A percentile compares a stretch with the other conserved stretches of the same genome.
phyloP scores from a whole-genome alignment of 176 grass and related monocot genomes.

The Carex scoparia region DNA sequence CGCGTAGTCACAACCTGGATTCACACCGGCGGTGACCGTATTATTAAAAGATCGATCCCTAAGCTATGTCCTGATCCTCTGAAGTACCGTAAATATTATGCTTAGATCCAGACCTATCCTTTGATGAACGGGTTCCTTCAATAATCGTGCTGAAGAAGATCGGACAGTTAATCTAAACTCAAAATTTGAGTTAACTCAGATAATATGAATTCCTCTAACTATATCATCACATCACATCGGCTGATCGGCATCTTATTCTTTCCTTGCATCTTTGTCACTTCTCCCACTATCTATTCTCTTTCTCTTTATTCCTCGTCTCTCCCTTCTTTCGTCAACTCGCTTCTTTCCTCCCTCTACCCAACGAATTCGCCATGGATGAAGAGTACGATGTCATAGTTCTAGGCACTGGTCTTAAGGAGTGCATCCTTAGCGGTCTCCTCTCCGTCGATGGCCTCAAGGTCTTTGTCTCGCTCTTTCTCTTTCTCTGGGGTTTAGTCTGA shows the following conservation, averaged over 20 bases:
- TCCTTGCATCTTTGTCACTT: not conserved
- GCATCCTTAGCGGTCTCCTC: slow-evolving; percentile 95
- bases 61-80: too few species aligned
- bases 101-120: too few species aligned
- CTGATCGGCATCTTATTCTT: slow-evolving; percentile 17
- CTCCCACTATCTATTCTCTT: not conserved
- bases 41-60: not conserved
- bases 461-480: not conserved
- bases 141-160: too few species aligned
- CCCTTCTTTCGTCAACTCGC: not conserved
- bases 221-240: not conserved
- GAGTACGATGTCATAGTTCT: slow-evolving; percentile 96
- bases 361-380: slow-evolving; percentile 60
- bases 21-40: slow-evolving; percentile 9
- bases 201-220: not conserved
- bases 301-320: slow-evolving; percentile 14
- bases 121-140: too few species aligned
- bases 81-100: too few species aligned
- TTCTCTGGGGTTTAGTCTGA: not conserved
- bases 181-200: too few species aligned
- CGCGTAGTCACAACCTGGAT: not conserved
- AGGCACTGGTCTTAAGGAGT: slow-evolving; percentile 93
- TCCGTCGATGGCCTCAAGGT: slow-evolving; percentile 97
- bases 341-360: not conserved
- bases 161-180: too few species aligned